phyloP scores from a whole-genome alignment of 305 asterid genomes.

The Salvia sclarea region DNA sequence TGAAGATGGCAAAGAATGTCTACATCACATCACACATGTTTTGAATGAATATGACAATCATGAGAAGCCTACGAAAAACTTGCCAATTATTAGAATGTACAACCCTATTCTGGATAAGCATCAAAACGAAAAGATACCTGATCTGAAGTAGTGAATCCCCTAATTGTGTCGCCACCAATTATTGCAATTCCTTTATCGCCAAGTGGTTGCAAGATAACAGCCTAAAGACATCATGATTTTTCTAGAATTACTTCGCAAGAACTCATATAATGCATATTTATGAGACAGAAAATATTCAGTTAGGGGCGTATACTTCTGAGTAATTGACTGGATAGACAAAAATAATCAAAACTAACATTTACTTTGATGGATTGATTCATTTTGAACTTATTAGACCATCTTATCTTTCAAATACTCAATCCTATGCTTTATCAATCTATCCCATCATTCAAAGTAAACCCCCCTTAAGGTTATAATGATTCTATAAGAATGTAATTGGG shows the following conservation, averaged over 20 bases:
- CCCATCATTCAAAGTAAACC: too few relatives aligned
- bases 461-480: not conserved
- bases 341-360: too few relatives aligned
- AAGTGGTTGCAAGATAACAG: constrained; percentile 94
- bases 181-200: constrained; percentile 80
- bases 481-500: not conserved
- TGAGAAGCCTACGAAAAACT: constrained; percentile 12
- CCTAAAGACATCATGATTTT: constrained; percentile 44
- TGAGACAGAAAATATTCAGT: not conserved
- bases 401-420: too few relatives aligned
- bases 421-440: too few relatives aligned
- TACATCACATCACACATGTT: not conserved
- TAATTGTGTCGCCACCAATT: constrained; percentile 86
- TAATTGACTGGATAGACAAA: too few relatives aligned
- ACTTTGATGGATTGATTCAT: too few relatives aligned
- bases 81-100: not conserved
- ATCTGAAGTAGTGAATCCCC: constrained; percentile 89
- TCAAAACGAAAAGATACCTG: constrained; percentile 50
- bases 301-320: too few relatives aligned
- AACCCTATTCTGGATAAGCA: constrained; percentile 12
- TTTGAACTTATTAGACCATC: too few relatives aligned
- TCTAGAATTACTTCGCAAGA: constrained; percentile 25
- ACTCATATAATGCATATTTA: not conserved
- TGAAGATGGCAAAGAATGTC: constrained; percentile 17
- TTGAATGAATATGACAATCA: constrained; percentile 8